phyloP scores from a whole-genome alignment of 192 early-diverging fungal species.

The Phlyctochytrium planicorne region DNA sequence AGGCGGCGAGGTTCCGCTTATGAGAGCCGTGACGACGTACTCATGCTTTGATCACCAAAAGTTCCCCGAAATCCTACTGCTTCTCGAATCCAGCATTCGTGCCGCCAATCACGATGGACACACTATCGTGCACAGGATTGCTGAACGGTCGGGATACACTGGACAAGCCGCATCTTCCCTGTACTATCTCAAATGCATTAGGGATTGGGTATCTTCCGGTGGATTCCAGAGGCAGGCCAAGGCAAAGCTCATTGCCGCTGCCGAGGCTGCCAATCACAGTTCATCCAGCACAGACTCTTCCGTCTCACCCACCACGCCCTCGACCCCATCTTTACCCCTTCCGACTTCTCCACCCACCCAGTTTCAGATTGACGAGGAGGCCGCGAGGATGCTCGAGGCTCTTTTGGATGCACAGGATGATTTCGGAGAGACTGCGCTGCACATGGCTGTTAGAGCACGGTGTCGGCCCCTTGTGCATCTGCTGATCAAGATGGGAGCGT shows the following conservation, averaged over 20 bases:
- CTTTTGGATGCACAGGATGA: constrained; percentile 23
- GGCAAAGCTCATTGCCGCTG: neutral
- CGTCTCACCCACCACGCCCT: neutral
- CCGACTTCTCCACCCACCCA: neutral
- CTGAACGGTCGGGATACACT: neutral
- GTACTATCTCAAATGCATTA: constrained; percentile 28
- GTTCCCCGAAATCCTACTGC: constrained; percentile 3
- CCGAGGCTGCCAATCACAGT: neutral
- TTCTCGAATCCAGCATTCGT: constrained; percentile 6
- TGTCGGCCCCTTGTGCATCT: neutral
- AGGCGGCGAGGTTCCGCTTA: constrained; percentile 23
- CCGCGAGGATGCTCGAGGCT: constrained; percentile 3
- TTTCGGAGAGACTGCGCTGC: constrained; percentile 23
- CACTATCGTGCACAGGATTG: constrained; percentile 27
- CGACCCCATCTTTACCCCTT: no score
- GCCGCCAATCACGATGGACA: constrained; percentile 14
- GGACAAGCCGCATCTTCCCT: neutral
- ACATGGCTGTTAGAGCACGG: constrained; percentile 20
- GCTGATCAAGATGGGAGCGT: constrained; percentile 17
- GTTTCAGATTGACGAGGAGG: neutral
- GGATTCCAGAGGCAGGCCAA: constrained; percentile 2
- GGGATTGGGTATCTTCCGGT: constrained; percentile 19
- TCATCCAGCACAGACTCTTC: neutral
- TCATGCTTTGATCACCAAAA: constrained; percentile 13
- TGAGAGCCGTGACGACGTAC: constrained; percentile 17